Conservation (phyloP, 2,329 filamentous ascomycete genomes). For the Fusarium brevicatenulatum region DNA sequence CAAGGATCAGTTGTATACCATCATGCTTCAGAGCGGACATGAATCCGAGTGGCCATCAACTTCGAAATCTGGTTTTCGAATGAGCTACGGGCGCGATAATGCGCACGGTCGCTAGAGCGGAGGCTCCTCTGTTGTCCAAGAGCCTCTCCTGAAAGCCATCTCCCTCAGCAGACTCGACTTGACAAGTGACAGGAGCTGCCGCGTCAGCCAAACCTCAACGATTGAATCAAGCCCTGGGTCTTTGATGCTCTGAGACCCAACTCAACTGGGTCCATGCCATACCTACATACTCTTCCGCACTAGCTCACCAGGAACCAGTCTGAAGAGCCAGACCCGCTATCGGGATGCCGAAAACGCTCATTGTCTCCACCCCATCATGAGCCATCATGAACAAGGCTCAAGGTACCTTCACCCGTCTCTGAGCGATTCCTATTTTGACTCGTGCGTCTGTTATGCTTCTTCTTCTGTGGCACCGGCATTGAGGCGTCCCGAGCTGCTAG, state of each 20-base stretch:
- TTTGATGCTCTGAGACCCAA: slow-evolving; percentile 20
- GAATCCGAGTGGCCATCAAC: slow-evolving; percentile 20
- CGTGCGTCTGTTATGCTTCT: slow-evolving; percentile 39
- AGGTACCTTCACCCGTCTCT: slow-evolving; percentile 1
- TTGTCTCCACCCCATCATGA: slow-evolving; percentile 17
- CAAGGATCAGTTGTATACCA: slow-evolving; percentile 18
- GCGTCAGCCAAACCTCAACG: slow-evolving; percentile 33
- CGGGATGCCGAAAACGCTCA: slow-evolving; percentile 39
- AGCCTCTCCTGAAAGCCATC: slow-evolving; percentile 11
- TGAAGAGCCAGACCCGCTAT: slow-evolving; percentile 35
- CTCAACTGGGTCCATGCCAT: slow-evolving; percentile 28
- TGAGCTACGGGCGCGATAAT: slow-evolving; percentile 15
- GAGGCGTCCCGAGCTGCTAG: slow-evolving; percentile 39
- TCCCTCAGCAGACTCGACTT: not conserved
- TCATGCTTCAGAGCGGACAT: slow-evolving; percentile 5
- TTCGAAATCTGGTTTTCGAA: slow-evolving; percentile 9
- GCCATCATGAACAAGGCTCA: slow-evolving; percentile 5
- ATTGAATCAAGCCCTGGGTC: slow-evolving; percentile 15
- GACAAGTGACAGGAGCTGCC: slow-evolving; percentile 22
- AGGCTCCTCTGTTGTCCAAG: slow-evolving; percentile 13
- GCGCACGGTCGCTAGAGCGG: slow-evolving; percentile 22
- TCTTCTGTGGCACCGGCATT: slow-evolving; percentile 42
- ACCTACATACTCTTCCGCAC: not conserved
- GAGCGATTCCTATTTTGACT: slow-evolving; percentile 30
- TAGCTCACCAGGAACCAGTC: slow-evolving; percentile 34